A percentile compares a stretch with the other conserved stretches of the same genome.
These are phyloP conservation scores for Ophiostoma pallidulum DNA, from an alignment of 2,329 filamentous ascomycete genomes.

Conservation along the genomic window DNA sequence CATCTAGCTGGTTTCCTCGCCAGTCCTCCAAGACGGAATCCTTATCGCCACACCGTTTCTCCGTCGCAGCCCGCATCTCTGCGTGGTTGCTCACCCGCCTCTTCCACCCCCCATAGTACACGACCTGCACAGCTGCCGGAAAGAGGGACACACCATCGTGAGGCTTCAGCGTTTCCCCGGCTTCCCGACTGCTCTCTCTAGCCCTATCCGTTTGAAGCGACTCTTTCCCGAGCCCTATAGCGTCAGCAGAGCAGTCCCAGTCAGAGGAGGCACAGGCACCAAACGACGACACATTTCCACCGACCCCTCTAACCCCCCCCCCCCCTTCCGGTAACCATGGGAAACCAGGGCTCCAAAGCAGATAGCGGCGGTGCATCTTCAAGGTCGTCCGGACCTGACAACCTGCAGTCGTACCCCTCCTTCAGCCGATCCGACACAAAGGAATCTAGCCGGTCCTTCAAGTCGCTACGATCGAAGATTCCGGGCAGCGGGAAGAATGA, in stretches of 20 bases:
- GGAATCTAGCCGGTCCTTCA: constrained; percentile 80
- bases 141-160: constrained; percentile 6
- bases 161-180: background rate
- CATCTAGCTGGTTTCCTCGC: constrained; percentile 16
- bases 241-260: too few species aligned
- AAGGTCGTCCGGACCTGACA: constrained; percentile 46
- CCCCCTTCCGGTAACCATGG: constrained; percentile 44
- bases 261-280: too few species aligned
- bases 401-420: constrained; percentile 78
- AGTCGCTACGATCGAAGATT: constrained; percentile 81
- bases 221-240: too few species aligned
- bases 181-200: constrained; percentile 9
- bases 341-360: constrained; percentile 63
- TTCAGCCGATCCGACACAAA: constrained; percentile 89
- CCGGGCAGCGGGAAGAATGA: constrained; percentile 63
- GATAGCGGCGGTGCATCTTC: constrained; percentile 36
- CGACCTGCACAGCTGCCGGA: constrained; percentile 7
- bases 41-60: constrained; percentile 35
- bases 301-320: constrained; percentile 17
- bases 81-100: constrained; percentile 38
- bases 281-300: too few species aligned
- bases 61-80: constrained; percentile 36
- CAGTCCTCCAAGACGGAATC: constrained; percentile 40
- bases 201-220: too few species aligned
- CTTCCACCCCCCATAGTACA: constrained; percentile 43